Evolutionary conservation across 2,329 filamentous ascomycete genomes (phyloP).

Genomic region (Pyrenophora graminea): DNA sequence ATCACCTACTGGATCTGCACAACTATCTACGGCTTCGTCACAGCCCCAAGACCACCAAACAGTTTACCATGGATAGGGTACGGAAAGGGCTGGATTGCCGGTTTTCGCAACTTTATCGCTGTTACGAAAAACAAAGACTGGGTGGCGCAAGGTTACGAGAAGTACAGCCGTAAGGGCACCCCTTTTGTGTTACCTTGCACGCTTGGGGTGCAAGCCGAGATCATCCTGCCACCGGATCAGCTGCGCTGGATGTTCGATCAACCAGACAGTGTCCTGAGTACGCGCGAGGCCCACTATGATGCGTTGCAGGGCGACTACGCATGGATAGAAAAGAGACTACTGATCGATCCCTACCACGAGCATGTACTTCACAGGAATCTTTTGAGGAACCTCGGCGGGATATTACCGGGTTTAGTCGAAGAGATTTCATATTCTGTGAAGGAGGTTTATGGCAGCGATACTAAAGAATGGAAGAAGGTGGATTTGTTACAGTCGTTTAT

Average conservation of each 20-base stretch:
- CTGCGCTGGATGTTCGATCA: conserved; percentile 50
- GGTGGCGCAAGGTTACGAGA: conserved; percentile 27
- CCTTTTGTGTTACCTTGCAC: conserved; percentile 33
- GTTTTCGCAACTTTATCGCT: conserved; percentile 25
- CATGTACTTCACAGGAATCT: conserved; percentile 50
- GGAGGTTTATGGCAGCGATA: conserved; percentile 45
- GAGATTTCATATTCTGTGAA: conserved; percentile 45
- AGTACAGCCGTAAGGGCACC: conserved; percentile 31
- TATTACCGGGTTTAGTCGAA: conserved; percentile 46
- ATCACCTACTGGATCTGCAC: conserved; percentile 26
- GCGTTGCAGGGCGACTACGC: conserved; percentile 46
- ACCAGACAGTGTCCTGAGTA: conserved; percentile 48
- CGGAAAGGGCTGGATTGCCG: conserved; percentile 28
- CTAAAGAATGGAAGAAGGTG: conserved; percentile 43
- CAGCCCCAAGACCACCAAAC: conserved; percentile 21
- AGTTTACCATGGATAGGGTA: conserved; percentile 32
- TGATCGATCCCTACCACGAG: conserved; percentile 49
- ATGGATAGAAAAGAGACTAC: conserved; percentile 43
- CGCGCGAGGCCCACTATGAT: conserved; percentile 46
- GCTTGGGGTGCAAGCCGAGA: conserved; percentile 30
- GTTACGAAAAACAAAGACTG: conserved; percentile 30
- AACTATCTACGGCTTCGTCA: conserved; percentile 18
- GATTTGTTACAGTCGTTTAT: conserved; percentile 44
- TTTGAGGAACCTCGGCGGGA: conserved; percentile 44
- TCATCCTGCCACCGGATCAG: conserved; percentile 43